A percentile compares a stretch with the other conserved stretches of the same genome.
These are phyloP conservation scores for Limtongozyma cylindracea DNA, from an alignment of 805 yeast genomes.

Conservation along the genomic window DNA sequence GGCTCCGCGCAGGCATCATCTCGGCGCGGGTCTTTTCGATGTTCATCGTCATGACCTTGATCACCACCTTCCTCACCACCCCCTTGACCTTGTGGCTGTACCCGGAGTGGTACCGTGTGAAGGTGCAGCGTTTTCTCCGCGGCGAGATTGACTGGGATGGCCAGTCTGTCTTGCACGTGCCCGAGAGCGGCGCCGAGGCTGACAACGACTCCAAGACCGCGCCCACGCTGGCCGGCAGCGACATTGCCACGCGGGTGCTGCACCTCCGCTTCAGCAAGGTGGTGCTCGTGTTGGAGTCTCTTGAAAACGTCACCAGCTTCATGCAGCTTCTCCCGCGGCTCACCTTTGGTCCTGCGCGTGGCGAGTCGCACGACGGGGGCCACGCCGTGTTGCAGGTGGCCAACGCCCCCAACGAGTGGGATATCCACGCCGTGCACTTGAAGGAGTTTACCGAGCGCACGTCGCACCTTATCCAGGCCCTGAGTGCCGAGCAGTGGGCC, in stretches of 20 bases:
- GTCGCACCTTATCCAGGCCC: constrained; percentile 42
- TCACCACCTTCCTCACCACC: constrained; percentile 58
- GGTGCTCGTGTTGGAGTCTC: constrained; percentile 6
- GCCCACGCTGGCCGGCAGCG: constrained; percentile 2
- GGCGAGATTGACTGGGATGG: constrained; percentile 8
- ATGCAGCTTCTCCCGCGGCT: constrained; percentile 11
- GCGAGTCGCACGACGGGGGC: constrained; percentile 2
- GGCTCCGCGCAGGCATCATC: constrained; percentile 46
- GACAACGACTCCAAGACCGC: constrained; percentile 1
- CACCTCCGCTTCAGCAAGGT: constrained; percentile 6
- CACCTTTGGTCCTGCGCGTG: too few relatives aligned
- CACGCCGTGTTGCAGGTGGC: too few relatives aligned
- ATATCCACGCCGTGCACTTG: constrained; percentile 25
- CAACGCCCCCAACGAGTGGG: too few relatives aligned
- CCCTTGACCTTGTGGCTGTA: constrained; percentile 40
- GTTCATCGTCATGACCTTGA: constrained; percentile 66
- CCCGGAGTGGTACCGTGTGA: constrained; percentile 34
- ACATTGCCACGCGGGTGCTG: constrained; percentile 3
- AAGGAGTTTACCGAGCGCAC: constrained; percentile 41
- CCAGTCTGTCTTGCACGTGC: constrained; percentile 2
- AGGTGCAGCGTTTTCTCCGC: constrained; percentile 7
- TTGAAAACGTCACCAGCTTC: constrained; percentile 9
- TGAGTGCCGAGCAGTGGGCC: too few relatives aligned
- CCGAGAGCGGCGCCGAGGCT: constrained; percentile 1
- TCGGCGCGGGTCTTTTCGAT: constrained; percentile 42